Base-by-base conservation (phyloP, 2,329 filamentous ascomycete species). In the Chaetomium strumarium region DNA sequence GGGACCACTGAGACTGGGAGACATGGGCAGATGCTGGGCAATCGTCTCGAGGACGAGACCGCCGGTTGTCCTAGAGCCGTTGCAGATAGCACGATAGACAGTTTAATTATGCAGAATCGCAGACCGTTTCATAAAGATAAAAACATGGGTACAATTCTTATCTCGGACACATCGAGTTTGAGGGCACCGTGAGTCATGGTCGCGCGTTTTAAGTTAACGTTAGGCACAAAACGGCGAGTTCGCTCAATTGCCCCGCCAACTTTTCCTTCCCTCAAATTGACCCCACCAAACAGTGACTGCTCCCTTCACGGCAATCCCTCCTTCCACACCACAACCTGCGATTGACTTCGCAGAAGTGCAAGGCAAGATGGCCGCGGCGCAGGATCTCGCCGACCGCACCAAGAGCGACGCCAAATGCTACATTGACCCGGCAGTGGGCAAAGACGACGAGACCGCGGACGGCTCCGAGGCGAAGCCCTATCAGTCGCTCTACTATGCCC, bases 401-500 rank as follows among this genome's bases (percentile, higher is more conserved):
- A 78, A 75, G 68, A 65, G 68, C 61, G 67, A 68, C 63, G 66
- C 69, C 14, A 73, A 69, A 51, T 77, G 87, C 68, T 90, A 91
- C 73, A 79, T 95, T 66, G 90, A 95, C 75, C 86, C 90, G 66
- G 86, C 90, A 63, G 77, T 77, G 61, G 90, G 90, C 63, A 74
- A 78, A 62, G 90, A 93, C 72, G 82, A 86, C 64, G 70, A 80
- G 61, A 67, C 77, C 55, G 80, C 83, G 59, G 75, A 80, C 61
- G 90, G 90, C 66, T 79, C 84, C 59, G 81, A 91, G 69, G 72
- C 77, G 56, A 79, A 83, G 61, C 90, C 90, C 45, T 95, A 85
- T 81, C 92, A 95, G 76, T 83, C 86, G 38, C 80, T 95, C 39
- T 76, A 85, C 59, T 84, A 84, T 66, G 90, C 89, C 58, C 87